phyloP scores from a whole-genome alignment of 495 filamentous ascomycete genomes.

The Aspergillus diversus region DNA sequence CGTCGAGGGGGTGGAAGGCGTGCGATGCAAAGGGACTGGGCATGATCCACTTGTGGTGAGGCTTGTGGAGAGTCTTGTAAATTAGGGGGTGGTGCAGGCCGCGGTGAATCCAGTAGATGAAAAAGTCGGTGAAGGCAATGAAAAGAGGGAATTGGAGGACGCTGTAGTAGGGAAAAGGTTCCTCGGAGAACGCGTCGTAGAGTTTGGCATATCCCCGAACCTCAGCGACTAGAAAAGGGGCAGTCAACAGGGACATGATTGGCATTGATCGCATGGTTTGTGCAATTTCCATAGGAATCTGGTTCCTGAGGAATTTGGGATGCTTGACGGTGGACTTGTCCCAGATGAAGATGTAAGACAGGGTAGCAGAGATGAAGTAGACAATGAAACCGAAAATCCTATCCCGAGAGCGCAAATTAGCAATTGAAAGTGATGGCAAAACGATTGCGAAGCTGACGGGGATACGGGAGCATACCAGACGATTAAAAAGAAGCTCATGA shows the following conservation, averaged over 20 bases:
- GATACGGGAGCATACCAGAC: slow-evolving; percentile 66
- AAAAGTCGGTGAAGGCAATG: slow-evolving; percentile 88
- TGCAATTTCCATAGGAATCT: slow-evolving; percentile 82
- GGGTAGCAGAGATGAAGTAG: slow-evolving; percentile 81
- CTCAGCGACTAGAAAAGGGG: slow-evolving; percentile 81
- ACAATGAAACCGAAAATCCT: slow-evolving; percentile 83
- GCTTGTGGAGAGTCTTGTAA: slow-evolving; percentile 92
- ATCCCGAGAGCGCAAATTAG: slow-evolving; percentile 8
- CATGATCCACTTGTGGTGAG: slow-evolving; percentile 99
- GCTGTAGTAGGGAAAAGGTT: slow-evolving; percentile 77
- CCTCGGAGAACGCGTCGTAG: slow-evolving; percentile 75
- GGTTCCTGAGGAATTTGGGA: slow-evolving; percentile 94
- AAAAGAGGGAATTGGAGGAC: slow-evolving; percentile 89
- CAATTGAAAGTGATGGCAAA: not conserved
- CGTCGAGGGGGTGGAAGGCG: slow-evolving; percentile 95
- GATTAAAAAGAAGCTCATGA: slow-evolving; percentile 75
- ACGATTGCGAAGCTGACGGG: not conserved
- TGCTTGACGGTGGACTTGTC: slow-evolving; percentile 88
- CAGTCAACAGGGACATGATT: slow-evolving; percentile 80
- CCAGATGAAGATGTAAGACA: slow-evolving; percentile 92
- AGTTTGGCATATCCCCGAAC: slow-evolving; percentile 85
- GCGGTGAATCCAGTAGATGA: slow-evolving; percentile 95
- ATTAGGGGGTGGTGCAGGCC: slow-evolving; percentile 80
- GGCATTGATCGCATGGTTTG: slow-evolving; percentile 79
- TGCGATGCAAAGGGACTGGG: slow-evolving; percentile 90